These are phyloP conservation scores for Marsdenia floribunda DNA, from an alignment of 257 asterid species.

Conservation along the genomic window DNA sequence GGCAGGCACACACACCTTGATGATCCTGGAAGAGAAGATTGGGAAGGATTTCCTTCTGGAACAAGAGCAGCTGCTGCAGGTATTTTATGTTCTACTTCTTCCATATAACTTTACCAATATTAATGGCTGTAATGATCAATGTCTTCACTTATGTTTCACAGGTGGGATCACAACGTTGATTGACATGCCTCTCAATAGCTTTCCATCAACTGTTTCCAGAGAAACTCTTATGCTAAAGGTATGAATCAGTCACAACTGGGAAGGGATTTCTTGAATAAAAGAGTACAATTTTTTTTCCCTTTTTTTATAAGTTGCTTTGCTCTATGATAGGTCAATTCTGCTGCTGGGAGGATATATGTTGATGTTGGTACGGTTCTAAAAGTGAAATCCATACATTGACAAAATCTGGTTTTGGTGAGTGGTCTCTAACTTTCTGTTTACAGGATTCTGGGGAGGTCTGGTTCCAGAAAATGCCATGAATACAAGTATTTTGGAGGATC, in stretches of 20 bases:
- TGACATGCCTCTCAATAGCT: constrained; percentile 94
- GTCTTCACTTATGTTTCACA: constrained; percentile 22
- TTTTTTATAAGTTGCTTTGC: constrained; percentile 2
- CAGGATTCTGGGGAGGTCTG: constrained; percentile 99
- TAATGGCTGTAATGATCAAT: not conserved
- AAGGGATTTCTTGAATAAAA: no score
- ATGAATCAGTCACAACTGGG: not conserved
- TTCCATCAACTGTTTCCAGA: constrained; percentile 83
- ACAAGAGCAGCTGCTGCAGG: constrained; percentile 99
- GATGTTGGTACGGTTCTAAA: constrained; percentile 71
- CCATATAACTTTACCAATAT: not conserved
- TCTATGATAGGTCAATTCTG: constrained; percentile 61
- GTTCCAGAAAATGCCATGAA: constrained; percentile 94
- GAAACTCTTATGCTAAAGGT: constrained; percentile 89
- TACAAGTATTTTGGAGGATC: constrained; percentile 60
- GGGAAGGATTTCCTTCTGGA: constrained; percentile 99
- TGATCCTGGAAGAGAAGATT: constrained; percentile 94
- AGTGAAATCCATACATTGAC: not conserved
- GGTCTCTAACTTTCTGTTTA: constrained; percentile 12
- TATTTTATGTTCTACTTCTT: constrained; percentile 21
- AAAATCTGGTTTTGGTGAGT: constrained; percentile 6
- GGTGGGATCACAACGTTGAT: constrained; percentile 93
- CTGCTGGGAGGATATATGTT: constrained; percentile 73
- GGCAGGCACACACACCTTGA: constrained; percentile 88
- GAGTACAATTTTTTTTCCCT: no score